Evolutionary conservation across 106 monocot genomes (phyloP), one percentile per base, ranked within the genome.

Genomic region (Chionographis japonica): DNA sequence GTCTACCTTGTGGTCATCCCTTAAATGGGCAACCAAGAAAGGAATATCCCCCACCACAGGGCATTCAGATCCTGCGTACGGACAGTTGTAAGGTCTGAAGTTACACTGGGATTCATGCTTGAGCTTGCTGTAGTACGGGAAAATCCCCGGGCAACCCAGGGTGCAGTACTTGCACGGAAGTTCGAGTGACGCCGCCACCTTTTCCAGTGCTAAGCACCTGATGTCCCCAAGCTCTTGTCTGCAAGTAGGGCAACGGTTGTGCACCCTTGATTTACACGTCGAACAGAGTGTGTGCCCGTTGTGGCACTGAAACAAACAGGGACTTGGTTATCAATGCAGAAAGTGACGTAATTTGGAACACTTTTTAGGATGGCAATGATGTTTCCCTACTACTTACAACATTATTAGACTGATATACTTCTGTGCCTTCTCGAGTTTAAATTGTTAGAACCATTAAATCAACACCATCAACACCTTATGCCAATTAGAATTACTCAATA

Each of bases 81-180:
- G 70, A 15, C 70, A 70, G 49, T 70, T 70, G 70, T 70, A 70
- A 6, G 58, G 70, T 70, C 70, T 70, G 49, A 70, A 70, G 37
- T 60, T 60, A 58, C 70, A 70, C 27, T 50, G 70, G 10, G 60
- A 8, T 70, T 70, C 70, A 15, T 70, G 70, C 59, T 70, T 70
- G 59, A 70, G 70, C 70, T 70, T 70, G 19, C 59, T 70, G 49
- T 70, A 70, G 18, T 70, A 70, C 16, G 60, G 70, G 49, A 60
- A 60, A 18, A 70, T 70, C 37, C 60, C 58, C 6, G 60, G 58
- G 35, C 70, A 70, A 2, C 70, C 58, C 11, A 70, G 15, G 0
- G 70, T 35, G 46, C 40, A 36, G 42, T 60, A 60, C 41, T 58
- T 70, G 70, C 70, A 70, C 35, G 70, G 59, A 50, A 70, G 46